Conservation (phyloP, 805 yeast species). For the Sugiyamaella lignohabitans region DNA sequence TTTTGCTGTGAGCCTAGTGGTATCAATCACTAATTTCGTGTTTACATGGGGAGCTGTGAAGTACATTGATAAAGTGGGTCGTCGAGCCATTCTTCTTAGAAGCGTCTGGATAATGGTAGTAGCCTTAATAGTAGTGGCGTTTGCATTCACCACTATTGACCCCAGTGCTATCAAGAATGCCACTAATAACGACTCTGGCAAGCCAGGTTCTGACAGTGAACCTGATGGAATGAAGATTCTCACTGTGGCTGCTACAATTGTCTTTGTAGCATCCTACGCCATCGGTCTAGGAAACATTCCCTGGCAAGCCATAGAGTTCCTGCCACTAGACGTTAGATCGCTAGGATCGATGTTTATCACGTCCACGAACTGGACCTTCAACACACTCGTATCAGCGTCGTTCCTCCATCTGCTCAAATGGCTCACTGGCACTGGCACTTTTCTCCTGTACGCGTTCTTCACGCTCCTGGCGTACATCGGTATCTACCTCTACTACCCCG, state of each 20-base stretch:
- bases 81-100: slow-evolving; percentile 70
- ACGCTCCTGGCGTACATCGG: slow-evolving; percentile 65
- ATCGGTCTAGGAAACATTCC: slow-evolving; percentile 95
- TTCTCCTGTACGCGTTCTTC: slow-evolving; percentile 79
- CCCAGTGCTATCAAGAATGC: neutral
- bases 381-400: slow-evolving; percentile 80
- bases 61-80: slow-evolving; percentile 80
- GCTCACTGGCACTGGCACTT: slow-evolving; percentile 91
- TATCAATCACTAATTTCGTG: slow-evolving; percentile 89
- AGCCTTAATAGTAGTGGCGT: slow-evolving; percentile 71
- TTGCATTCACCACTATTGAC: slow-evolving; percentile 51
- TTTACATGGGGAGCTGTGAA: slow-evolving; percentile 82
- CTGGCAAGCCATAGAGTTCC: slow-evolving; percentile 95
- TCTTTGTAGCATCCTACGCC: slow-evolving; percentile 85
- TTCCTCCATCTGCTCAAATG: slow-evolving; percentile 87
- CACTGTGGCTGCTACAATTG: slow-evolving; percentile 75
- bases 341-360: slow-evolving; percentile 87
- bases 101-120: slow-evolving; percentile 80
- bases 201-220: neutral
- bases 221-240: slow-evolving; percentile 35
- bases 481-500: slow-evolving; percentile 84
- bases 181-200: neutral
- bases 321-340: slow-evolving; percentile 90
- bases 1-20: slow-evolving; percentile 76
- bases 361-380: slow-evolving; percentile 92